Conservation (phyloP, 257 asterid genomes). For the Nicotiana tomentosiformis region DNA sequence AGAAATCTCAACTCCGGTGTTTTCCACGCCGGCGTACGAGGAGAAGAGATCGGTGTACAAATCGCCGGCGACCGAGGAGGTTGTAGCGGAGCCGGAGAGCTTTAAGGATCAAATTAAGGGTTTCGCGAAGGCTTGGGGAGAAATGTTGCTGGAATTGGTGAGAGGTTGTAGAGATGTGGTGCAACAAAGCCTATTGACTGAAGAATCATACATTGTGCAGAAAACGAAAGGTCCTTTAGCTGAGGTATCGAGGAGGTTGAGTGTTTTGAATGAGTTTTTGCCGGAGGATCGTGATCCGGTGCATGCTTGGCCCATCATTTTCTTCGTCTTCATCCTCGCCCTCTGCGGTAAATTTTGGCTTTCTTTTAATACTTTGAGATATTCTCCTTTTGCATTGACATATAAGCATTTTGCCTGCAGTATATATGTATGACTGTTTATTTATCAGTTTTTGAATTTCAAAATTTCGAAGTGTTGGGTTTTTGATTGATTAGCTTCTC, state of each 20-base stretch:
- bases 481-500: neutral
- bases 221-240: slow-evolving; percentile 47
- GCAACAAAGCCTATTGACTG: slow-evolving; percentile 65
- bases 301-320: slow-evolving; percentile 66
- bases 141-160: slow-evolving; percentile 61
- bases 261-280: slow-evolving; percentile 60
- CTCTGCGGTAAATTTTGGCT: slow-evolving; percentile 46
- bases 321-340: slow-evolving; percentile 58
- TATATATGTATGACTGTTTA: neutral
- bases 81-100: slow-evolving; percentile 42
- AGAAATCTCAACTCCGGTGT: slow-evolving; percentile 7
- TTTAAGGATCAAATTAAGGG: slow-evolving; percentile 80
- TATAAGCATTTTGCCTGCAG: neutral
- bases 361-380: neutral
- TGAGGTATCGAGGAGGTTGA: slow-evolving; percentile 48
- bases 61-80: slow-evolving; percentile 10
- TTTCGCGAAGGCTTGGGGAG: slow-evolving; percentile 85
- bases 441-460: neutral
- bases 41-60: slow-evolving; percentile 22
- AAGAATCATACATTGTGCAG: slow-evolving; percentile 76
- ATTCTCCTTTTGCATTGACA: neutral
- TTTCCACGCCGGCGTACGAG: slow-evolving; percentile 27
- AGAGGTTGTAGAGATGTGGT: slow-evolving; percentile 72
- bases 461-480: neutral
- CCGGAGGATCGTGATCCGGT: slow-evolving; percentile 93